Conservation (phyloP, 2,329 filamentous ascomycete genomes). For the Fusarium siculi region DNA sequence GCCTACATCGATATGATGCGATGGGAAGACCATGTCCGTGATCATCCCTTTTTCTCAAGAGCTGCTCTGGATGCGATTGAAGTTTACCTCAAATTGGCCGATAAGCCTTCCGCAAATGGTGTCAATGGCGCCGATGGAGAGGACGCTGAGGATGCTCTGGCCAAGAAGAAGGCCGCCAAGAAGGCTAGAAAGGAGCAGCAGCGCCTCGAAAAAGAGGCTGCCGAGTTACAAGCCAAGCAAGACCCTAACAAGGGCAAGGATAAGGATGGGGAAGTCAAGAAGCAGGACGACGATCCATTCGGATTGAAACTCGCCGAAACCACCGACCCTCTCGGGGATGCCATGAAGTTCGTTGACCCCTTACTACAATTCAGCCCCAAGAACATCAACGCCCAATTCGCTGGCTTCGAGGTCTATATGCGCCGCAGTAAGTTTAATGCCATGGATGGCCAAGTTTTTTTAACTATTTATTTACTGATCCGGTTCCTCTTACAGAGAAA, state of each 20-base stretch:
- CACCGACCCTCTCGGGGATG: slow-evolving; percentile 83
- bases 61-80: slow-evolving; percentile 84
- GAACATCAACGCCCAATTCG: slow-evolving; percentile 82
- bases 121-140: slow-evolving; percentile 66
- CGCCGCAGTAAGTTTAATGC: slow-evolving; percentile 73
- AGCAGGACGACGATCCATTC: slow-evolving; percentile 89
- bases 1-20: slow-evolving; percentile 96
- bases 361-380: slow-evolving; percentile 85
- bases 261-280: slow-evolving; percentile 76
- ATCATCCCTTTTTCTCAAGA: slow-evolving; percentile 92
- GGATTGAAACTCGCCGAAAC: slow-evolving; percentile 85
- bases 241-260: slow-evolving; percentile 80
- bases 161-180: slow-evolving; percentile 88
- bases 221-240: slow-evolving; percentile 80
- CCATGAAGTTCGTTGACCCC: slow-evolving; percentile 85
- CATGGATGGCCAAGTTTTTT: too few relatives aligned
- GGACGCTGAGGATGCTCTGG: slow-evolving; percentile 67
- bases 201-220: slow-evolving; percentile 77
- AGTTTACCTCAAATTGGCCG: slow-evolving; percentile 82
- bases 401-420: slow-evolving; percentile 91
- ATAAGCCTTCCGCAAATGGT: slow-evolving; percentile 75
- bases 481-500: slow-evolving; percentile 69
- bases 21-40: slow-evolving; percentile 92
- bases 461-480: not conserved
- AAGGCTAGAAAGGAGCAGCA: slow-evolving; percentile 83